phyloP scores from a whole-genome alignment of 2,329 filamentous ascomycete species.

The Orbilia quercus region DNA sequence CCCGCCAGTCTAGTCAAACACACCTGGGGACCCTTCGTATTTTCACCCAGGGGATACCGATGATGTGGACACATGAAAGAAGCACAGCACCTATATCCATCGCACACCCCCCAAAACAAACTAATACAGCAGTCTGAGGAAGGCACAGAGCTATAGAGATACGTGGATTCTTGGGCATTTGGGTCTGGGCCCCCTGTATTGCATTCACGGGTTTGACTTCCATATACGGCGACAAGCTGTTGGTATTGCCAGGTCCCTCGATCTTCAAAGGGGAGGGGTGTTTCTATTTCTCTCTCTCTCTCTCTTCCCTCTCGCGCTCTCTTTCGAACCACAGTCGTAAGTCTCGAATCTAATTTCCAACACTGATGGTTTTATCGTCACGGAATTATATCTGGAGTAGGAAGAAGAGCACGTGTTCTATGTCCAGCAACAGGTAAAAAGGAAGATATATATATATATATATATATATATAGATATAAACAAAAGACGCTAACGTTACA shows the following conservation, averaged over 20 bases:
- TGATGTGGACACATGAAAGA: not conserved
- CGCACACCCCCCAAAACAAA: not conserved
- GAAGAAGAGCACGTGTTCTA: slow-evolving; percentile 43
- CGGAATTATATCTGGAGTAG: slow-evolving; percentile 19
- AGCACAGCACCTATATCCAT: not conserved
- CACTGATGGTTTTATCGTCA: slow-evolving; percentile 31
- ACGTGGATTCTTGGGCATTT: slow-evolving; percentile 11
- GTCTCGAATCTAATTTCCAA: not conserved
- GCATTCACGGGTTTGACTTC: slow-evolving; percentile 45
- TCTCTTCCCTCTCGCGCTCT: no score
- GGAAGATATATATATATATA: slow-evolving; percentile 26
- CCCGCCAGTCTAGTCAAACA: no score
- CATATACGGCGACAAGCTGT: slow-evolving; percentile 40
- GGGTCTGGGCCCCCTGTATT: slow-evolving; percentile 25
- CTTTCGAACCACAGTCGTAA: not conserved
- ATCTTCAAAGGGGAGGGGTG: slow-evolving; percentile 13
- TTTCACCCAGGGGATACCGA: not conserved
- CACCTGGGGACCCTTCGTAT: not conserved
- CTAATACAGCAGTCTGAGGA: slow-evolving; percentile 7
- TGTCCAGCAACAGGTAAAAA: slow-evolving; percentile 36
- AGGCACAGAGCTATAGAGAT: slow-evolving; percentile 17
- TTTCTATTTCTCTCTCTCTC: not conserved
- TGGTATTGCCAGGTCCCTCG: slow-evolving; percentile 38
- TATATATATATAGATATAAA: no score
- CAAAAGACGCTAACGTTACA: slow-evolving; percentile 56